phyloP scores from a whole-genome alignment of 1,139 yeast species.

The Sugiyamaella japonica region DNA sequence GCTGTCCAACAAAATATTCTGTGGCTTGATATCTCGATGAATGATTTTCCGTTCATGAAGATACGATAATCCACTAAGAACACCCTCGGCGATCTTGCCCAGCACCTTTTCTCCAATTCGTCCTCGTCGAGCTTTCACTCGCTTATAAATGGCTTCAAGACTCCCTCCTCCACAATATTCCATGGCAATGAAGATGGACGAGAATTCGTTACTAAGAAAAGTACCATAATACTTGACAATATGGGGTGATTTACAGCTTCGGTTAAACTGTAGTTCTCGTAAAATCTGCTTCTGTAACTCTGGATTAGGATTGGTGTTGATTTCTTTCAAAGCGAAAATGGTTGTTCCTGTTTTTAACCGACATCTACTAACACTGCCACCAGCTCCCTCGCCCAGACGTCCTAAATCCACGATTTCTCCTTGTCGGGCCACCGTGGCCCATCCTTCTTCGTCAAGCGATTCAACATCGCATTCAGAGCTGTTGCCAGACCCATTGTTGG shows the following conservation, averaged over 20 bases:
- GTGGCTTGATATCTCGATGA: slow-evolving; percentile 90
- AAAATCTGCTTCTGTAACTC: slow-evolving; percentile 79
- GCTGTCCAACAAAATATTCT: slow-evolving; percentile 73
- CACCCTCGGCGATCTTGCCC: slow-evolving; percentile 86
- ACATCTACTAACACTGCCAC: slow-evolving; percentile 88
- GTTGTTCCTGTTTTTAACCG: slow-evolving; percentile 52
- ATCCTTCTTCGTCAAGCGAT: slow-evolving; percentile 70
- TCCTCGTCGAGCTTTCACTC: slow-evolving; percentile 63
- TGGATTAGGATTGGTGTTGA: slow-evolving; percentile 79
- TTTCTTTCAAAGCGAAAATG: slow-evolving; percentile 80
- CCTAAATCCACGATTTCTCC: slow-evolving; percentile 63
- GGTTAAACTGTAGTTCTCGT: slow-evolving; percentile 84
- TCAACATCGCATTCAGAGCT: slow-evolving; percentile 44
- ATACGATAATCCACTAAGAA: slow-evolving; percentile 79
- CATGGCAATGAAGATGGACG: slow-evolving; percentile 88
- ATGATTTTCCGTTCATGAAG: slow-evolving; percentile 84
- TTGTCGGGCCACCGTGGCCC: slow-evolving; percentile 64
- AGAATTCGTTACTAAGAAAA: slow-evolving; percentile 70
- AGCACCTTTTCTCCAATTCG: slow-evolving; percentile 89
- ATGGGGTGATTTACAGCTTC: slow-evolving; percentile 75
- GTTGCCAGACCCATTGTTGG: background rate
- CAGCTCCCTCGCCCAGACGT: slow-evolving; percentile 88
- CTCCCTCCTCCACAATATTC: slow-evolving; percentile 95
- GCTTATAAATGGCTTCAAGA: slow-evolving; percentile 83
- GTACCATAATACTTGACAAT: slow-evolving; percentile 94